Percentiles rank a stretch among this genome's conserved stretches.
Conservation (phyloP, 78 protist genomes). For the Dictyostelium firmibasis region DNA sequence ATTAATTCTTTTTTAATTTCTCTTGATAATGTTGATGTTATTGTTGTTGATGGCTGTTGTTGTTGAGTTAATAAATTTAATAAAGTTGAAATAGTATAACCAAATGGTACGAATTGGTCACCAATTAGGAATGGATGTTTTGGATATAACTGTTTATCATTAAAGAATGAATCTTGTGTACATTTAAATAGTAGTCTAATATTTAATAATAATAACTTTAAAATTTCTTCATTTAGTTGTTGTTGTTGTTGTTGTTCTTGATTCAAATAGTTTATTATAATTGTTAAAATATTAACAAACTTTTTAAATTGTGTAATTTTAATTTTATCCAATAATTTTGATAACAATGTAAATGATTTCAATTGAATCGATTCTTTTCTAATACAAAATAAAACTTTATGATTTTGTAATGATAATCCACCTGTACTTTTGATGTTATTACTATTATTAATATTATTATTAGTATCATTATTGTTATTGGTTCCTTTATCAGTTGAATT, state of each 20-base stretch:
- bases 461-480: background rate
- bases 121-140: slow-evolving; percentile 17
- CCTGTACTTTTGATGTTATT: background rate
- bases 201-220: background rate
- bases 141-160: background rate
- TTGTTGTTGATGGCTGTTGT: background rate
- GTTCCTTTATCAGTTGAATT: background rate
- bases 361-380: slow-evolving; percentile 4
- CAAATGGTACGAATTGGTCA: slow-evolving; percentile 22
- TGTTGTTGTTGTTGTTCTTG: background rate
- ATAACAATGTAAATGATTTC: background rate
- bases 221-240: background rate
- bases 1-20: background rate
- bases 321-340: background rate
- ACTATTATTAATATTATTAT: background rate
- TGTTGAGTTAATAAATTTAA: background rate
- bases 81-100: slow-evolving; percentile 7
- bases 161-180: background rate
- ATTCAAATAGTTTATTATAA: background rate
- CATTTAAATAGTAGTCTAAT: background rate
- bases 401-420: background rate
- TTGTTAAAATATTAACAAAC: background rate
- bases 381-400: background rate
- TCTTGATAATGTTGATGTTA: background rate
- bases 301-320: background rate